Evolutionary conservation across 2,329 filamentous ascomycete species (phyloP).

Genomic region (Ophiostoma sp.): DNA sequence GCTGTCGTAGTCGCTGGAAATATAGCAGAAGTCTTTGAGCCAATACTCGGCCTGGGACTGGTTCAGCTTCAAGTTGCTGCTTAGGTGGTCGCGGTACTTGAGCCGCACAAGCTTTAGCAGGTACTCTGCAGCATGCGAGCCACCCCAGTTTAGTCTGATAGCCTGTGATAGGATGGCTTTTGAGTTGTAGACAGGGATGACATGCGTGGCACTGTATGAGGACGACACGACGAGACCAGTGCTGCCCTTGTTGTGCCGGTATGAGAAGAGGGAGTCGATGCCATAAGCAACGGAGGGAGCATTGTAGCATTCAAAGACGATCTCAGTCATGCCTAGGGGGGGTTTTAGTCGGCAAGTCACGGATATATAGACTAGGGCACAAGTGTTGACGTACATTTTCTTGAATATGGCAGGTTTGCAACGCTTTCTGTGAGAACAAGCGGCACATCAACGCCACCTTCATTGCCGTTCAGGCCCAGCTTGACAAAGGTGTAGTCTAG

Average conservation of each 20-base stretch:
- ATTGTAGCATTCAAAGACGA: conserved; percentile 91
- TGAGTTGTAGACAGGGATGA: conserved; percentile 85
- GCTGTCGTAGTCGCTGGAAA: conserved; percentile 74
- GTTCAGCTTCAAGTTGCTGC: conserved; percentile 79
- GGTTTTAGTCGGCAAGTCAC: no score
- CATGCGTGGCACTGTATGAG: conserved; percentile 86
- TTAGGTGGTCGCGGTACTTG: conserved; percentile 66
- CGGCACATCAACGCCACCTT: conserved; percentile 73
- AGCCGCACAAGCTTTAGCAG: conserved; percentile 80
- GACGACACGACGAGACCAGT: conserved; percentile 88
- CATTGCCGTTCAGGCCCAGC: conserved; percentile 71
- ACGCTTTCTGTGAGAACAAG: conserved; percentile 95
- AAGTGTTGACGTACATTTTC: conserved; percentile 53
- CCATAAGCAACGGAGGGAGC: conserved; percentile 88
- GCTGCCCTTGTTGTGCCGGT: conserved; percentile 80
- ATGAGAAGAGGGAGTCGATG: conserved; percentile 95
- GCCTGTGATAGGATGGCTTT: conserved; percentile 81
- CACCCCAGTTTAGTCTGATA: conserved; percentile 90
- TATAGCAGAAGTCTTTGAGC: conserved; percentile 81
- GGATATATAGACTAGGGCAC: no score
- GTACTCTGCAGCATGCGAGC: conserved; percentile 84
- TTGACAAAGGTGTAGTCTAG: conserved; percentile 94
- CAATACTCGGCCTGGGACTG: conserved; percentile 82
- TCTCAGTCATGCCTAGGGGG: conserved; percentile 69
- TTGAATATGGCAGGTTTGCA: conserved; percentile 81